Percentiles rank a stretch among this genome's conserved stretches.
Conservation (phyloP, 352 stramenopile genomes). For the Pythium diclinum region DNA sequence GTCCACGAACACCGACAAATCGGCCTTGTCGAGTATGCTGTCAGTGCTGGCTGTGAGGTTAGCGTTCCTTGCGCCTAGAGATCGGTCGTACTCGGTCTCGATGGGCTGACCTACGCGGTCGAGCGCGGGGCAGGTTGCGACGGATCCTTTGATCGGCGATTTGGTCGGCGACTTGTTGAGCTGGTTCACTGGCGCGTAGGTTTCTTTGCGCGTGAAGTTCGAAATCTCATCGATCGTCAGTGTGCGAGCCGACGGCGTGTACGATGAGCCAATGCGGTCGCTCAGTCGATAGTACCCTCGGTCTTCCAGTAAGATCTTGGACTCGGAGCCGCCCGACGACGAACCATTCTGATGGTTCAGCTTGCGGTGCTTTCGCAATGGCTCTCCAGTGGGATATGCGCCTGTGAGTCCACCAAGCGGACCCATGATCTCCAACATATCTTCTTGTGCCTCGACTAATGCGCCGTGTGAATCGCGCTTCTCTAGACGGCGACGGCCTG, state of each 20-base stretch:
- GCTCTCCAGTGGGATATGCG: conserved; percentile 21
- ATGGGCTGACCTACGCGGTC: conserved; percentile 26
- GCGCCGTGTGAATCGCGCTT: conserved; percentile 27
- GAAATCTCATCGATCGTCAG: conserved; percentile 74
- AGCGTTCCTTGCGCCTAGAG: neutral
- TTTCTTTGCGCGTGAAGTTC: conserved; percentile 52
- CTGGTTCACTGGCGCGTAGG: conserved; percentile 42
- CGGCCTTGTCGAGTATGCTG: conserved; percentile 16
- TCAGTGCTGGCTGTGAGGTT: conserved; percentile 1
- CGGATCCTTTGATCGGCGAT: conserved; percentile 32
- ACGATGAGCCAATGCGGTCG: conserved; percentile 73
- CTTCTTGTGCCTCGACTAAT: conserved; percentile 30
- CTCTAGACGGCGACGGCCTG: conserved; percentile 12
- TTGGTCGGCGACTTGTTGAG: conserved; percentile 31
- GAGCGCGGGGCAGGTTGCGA: conserved; percentile 56
- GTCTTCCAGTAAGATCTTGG: conserved; percentile 42
- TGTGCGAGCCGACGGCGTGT: conserved; percentile 60
- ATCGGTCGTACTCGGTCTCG: conserved; percentile 12
- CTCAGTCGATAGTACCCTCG: conserved; percentile 76
- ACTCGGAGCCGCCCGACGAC: neutral
- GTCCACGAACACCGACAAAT: conserved; percentile 53
- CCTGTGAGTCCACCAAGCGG: conserved; percentile 70
- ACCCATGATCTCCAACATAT: conserved; percentile 67
- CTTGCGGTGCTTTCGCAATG: conserved; percentile 33
- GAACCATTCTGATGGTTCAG: conserved; percentile 10